Evolutionary conservation across 2,329 filamentous ascomycete species (phyloP).

Genomic region (Phoma sp.): DNA sequence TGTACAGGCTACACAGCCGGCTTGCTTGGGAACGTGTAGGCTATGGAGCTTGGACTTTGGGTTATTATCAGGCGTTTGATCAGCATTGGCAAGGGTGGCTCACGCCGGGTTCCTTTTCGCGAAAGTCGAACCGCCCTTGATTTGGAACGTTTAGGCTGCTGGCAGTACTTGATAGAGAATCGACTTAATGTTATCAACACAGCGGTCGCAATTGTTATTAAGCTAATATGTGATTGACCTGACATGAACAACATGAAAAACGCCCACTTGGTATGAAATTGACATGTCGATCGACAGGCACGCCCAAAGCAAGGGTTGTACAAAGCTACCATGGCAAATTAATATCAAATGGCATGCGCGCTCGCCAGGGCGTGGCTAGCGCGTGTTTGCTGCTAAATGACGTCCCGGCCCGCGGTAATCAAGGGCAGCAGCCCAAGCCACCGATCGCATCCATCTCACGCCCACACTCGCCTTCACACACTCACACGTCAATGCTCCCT

Average conservation of each 20-base stretch:
- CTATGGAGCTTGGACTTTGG: not conserved
- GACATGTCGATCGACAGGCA: constrained; percentile 1
- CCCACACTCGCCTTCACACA: not conserved
- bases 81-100: constrained; percentile 6
- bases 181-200: not conserved
- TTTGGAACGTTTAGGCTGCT: not conserved
- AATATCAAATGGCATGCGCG: constrained; percentile 2
- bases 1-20: not conserved
- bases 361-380: constrained; percentile 15
- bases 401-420: constrained; percentile 6
- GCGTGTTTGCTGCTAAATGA: constrained; percentile 16
- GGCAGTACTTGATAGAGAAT: not conserved
- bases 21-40: not conserved
- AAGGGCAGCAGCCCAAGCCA: constrained; percentile 14
- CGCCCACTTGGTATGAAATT: no score
- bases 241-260: no score
- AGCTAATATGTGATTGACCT: no score
- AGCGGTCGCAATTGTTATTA: not conserved
- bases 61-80: not conserved
- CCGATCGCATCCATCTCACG: constrained; percentile 11
- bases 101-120: constrained; percentile 11
- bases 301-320: constrained; percentile 7
- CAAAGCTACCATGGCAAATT: constrained; percentile 1
- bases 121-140: constrained; percentile 8
- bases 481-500: constrained; percentile 17